Conservation (phyloP, 495 filamentous ascomycete species). For the Halenospora varia region DNA sequence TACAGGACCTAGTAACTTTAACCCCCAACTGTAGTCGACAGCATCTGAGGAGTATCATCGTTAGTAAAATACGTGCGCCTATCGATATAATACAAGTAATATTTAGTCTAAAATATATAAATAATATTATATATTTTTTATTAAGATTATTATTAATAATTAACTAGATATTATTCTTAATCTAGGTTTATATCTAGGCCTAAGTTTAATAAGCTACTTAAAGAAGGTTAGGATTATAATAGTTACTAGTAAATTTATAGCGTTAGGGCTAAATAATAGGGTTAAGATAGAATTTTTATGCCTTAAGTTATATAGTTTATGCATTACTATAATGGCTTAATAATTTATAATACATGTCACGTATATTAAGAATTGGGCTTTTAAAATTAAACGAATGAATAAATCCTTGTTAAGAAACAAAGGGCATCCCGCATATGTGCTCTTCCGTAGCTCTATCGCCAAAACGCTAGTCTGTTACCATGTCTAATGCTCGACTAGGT, state of each 20-base stretch:
- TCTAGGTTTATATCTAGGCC: too few relatives aligned
- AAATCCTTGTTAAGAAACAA: neutral
- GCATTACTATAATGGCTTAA: neutral
- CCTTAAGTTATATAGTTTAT: neutral
- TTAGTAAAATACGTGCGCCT: too few relatives aligned
- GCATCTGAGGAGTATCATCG: too few relatives aligned
- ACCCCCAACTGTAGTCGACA: too few relatives aligned
- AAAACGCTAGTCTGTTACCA: neutral
- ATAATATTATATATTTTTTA: too few relatives aligned
- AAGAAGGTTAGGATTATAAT: neutral
- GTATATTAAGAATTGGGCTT: neutral
- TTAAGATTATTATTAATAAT: too few relatives aligned
- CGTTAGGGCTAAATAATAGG: neutral
- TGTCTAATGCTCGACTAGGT: conserved; percentile 8
- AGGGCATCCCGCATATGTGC: neutral
- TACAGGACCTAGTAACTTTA: too few relatives aligned
- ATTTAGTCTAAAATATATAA: too few relatives aligned
- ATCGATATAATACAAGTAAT: too few relatives aligned
- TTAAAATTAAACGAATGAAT: neutral
- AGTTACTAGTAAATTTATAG: neutral
- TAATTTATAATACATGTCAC: neutral
- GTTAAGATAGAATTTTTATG: neutral
- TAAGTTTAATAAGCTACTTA: too few relatives aligned
- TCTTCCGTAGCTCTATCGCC: neutral
- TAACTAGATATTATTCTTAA: too few relatives aligned